phyloP scores from a whole-genome alignment of 371 early-diverging fungal genomes.

The Syncephalis fuscata region DNA sequence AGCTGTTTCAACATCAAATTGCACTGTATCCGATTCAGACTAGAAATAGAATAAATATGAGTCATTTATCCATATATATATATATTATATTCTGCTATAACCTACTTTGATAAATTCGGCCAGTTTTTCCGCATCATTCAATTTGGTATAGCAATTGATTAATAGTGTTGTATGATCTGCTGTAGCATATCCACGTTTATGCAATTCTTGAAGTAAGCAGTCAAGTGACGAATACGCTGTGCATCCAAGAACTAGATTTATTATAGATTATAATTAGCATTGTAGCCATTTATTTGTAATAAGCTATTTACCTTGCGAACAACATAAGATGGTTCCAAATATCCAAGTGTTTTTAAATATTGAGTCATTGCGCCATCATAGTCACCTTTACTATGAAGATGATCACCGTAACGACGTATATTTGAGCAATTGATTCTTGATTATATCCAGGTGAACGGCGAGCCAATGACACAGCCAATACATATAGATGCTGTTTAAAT shows the following conservation, averaged over 20 bases:
- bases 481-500: slow-evolving; percentile 73
- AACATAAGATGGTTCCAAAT: slow-evolving; percentile 89
- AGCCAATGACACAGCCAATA: slow-evolving; percentile 67
- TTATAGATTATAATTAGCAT: background rate
- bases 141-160: slow-evolving; percentile 93
- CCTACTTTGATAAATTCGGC: slow-evolving; percentile 70
- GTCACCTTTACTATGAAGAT: slow-evolving; percentile 72
- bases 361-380: slow-evolving; percentile 84
- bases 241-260: slow-evolving; percentile 67
- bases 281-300: background rate
- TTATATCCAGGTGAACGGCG: slow-evolving; percentile 50
- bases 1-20: slow-evolving; percentile 86
- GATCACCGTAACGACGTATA: slow-evolving; percentile 88
- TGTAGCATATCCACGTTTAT: slow-evolving; percentile 67
- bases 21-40: slow-evolving; percentile 22
- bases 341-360: slow-evolving; percentile 78
- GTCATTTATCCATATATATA: background rate
- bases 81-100: background rate
- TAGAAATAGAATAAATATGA: slow-evolving; percentile 11
- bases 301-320: slow-evolving; percentile 57
- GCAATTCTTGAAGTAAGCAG: slow-evolving; percentile 80
- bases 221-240: slow-evolving; percentile 76
- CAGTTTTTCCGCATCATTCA: slow-evolving; percentile 63
- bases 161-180: slow-evolving; percentile 87
- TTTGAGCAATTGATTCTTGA: slow-evolving; percentile 61